Conservation (phyloP, 192 early-diverging fungal species). For the Endogone sp. region DNA sequence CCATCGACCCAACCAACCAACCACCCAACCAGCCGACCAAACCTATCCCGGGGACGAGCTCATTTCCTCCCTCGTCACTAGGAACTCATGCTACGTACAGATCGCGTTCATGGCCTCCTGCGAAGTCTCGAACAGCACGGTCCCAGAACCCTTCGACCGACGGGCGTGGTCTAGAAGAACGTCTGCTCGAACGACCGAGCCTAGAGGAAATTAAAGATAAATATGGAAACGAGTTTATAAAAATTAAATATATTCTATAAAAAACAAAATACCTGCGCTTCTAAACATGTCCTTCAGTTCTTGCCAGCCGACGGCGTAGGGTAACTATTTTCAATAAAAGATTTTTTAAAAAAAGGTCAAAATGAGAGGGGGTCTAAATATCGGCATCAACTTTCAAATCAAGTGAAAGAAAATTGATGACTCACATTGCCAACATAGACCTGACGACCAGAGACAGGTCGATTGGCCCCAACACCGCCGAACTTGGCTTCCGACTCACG, state of each 20-base stretch:
- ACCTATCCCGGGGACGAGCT: neutral
- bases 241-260: slow-evolving; percentile 16
- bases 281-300: slow-evolving; percentile 86
- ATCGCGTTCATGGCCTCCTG: slow-evolving; percentile 67
- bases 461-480: slow-evolving; percentile 17
- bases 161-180: slow-evolving; percentile 46
- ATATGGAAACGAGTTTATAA: too few species aligned
- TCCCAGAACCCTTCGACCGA: slow-evolving; percentile 70
- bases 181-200: slow-evolving; percentile 67
- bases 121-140: slow-evolving; percentile 67
- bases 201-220: slow-evolving; percentile 35
- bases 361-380: too few species aligned
- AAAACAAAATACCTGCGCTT: slow-evolving; percentile 44
- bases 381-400: too few species aligned
- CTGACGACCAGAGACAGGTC: slow-evolving; percentile 43
- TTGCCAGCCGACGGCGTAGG: slow-evolving; percentile 77
- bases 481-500: slow-evolving; percentile 52
- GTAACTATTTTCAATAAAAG: slow-evolving; percentile 66
- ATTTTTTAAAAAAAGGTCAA: too few species aligned
- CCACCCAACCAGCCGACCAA: slow-evolving; percentile 8
- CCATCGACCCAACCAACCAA: slow-evolving; percentile 14
- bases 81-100: slow-evolving; percentile 49
- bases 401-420: neutral
- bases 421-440: slow-evolving; percentile 64
- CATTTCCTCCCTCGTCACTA: neutral